Evolutionary conservation across 257 asterid species (phyloP).

Genomic region (Prunella vulgaris): DNA sequence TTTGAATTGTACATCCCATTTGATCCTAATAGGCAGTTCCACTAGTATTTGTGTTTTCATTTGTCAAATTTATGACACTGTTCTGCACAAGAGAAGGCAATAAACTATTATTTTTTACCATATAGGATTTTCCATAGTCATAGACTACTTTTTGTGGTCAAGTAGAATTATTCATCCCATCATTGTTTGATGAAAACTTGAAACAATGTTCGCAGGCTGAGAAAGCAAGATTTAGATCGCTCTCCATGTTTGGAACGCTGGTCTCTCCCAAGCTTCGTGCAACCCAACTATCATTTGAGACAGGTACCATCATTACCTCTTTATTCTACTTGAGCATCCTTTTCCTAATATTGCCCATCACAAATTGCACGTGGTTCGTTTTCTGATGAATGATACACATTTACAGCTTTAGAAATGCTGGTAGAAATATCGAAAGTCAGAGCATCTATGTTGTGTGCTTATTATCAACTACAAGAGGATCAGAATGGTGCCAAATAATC

Average conservation of each 20-base stretch:
- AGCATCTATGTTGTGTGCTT: conserved; percentile 56
- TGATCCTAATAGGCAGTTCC: neutral
- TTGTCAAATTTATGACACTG: neutral
- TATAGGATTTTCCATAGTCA: neutral
- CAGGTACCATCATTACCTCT: conserved; percentile 38
- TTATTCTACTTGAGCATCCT: neutral
- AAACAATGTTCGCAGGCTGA: conserved; percentile 42
- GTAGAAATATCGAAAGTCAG: conserved; percentile 62
- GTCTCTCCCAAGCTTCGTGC: conserved; percentile 94
- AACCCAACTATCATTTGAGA: conserved; percentile 83
- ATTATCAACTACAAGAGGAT: conserved; percentile 52
- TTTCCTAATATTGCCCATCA: neutral
- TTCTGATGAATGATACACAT: neutral
- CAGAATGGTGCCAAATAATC: conserved; percentile 27
- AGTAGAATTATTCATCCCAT: neutral
- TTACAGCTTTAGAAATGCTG: conserved; percentile 69
- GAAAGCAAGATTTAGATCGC: conserved; percentile 54
- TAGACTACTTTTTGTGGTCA: neutral
- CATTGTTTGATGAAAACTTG: neutral
- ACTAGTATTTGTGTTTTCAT: neutral
- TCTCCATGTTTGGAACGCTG: conserved; percentile 77
- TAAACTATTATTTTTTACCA: neutral
- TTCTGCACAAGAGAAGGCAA: neutral
- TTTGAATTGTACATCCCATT: neutral
- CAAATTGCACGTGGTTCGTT: neutral